phyloP scores from a whole-genome alignment of 176 grass and related monocot genomes.

The Triticum aestivum region IWGSC_CS_RefSeq_v2.1 NC_057801.1:617366588-617367087 shows the following conservation, averaged over 20 bases:
- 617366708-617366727: slow-evolving; percentile 57
- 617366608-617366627: slow-evolving; percentile 39
- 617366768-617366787: not conserved
- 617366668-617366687: slow-evolving; percentile 41
- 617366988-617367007: too few species aligned
- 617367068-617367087: too few species aligned
- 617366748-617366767: slow-evolving; percentile 31
- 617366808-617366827: not conserved
- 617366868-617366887: not conserved
- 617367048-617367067: too few species aligned
- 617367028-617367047: too few species aligned
- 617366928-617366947: not conserved
- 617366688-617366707: slow-evolving; percentile 50
- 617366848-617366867: not conserved
- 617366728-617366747: slow-evolving; percentile 47
- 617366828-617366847: not conserved
- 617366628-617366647: slow-evolving; percentile 50
- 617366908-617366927: not conserved
- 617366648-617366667: slow-evolving; percentile 39
- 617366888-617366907: not conserved
- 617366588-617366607: slow-evolving; percentile 53
- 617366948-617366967: too few species aligned
- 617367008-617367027: too few species aligned
- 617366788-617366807: not conserved
- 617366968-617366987: too few species aligned